Evolutionary conservation across 2,329 filamentous ascomycete species (phyloP), one percentile per base, ranked within the genome.

Genomic region (Juglanconis oblonga): DNA sequence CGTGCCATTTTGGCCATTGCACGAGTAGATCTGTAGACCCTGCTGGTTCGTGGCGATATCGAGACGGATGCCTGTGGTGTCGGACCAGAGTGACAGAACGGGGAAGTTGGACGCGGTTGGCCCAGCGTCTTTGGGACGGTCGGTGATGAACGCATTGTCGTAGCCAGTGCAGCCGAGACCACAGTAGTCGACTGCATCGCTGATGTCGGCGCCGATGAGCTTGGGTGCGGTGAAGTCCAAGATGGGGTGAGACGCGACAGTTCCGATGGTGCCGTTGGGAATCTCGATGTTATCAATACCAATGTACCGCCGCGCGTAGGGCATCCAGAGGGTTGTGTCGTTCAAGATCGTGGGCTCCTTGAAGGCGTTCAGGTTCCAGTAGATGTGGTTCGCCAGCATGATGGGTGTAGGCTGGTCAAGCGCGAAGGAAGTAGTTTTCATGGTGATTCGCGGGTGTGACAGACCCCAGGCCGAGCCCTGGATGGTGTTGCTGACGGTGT

Each of bases 311-410:
- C n/a, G 24, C 33, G 57, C 36, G 38, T 59, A 59, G 13, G 57
- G 57, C 57, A 59, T 55, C 57, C 57, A 59, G 6, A 59, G 36
- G 2, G 57, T 58, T 17, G 57, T 59, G 45, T 59, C 57, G 35
- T 59, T 59, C 33, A 59, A 47, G 29, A 59, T 54, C 14, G 57
- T 59, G 7, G 36, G 24, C 29, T 59, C 57, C 40, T 59, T 59
- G 35, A 35, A 59, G 6, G 57, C 57, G 52, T 59, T 59, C n/a
- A 59, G 52, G 52, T 59, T 59, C 57, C 57, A 59, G 52, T 59
- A 59, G 36, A 59, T 59, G 45, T 59, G 57, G 45, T 59, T 59
- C 14, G 57, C 57, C 44, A 59, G 57, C 57, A 59, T 59, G 57
- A 59, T 59, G 24, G 57, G 57, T 35, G 51, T 55, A 29, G 57